Conservation (phyloP, 371 early-diverging fungal species). For the Syncephalastrum monosporum region DNA sequence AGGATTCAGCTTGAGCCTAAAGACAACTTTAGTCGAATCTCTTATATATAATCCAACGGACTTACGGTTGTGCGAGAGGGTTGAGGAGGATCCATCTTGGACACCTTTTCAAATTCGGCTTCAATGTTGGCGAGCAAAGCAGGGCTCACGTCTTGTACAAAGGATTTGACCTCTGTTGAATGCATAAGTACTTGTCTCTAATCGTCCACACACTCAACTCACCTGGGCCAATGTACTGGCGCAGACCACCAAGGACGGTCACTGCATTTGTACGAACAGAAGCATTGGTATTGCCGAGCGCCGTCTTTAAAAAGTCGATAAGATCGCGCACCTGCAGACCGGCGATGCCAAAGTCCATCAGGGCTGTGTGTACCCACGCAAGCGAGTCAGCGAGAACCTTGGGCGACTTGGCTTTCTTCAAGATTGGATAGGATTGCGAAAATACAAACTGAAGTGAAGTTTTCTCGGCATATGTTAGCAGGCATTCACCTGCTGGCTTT, state of each 20-base stretch:
- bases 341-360: conserved; percentile 86
- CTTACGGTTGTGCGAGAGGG: conserved; percentile 56
- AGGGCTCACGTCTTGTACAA: conserved; percentile 86
- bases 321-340: conserved; percentile 76
- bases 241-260: conserved; percentile 74
- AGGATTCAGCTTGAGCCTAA: conserved; percentile 6
- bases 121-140: conserved; percentile 81
- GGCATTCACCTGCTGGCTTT: conserved; percentile 75
- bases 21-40: neutral
- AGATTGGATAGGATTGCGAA: conserved; percentile 71
- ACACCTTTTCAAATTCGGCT: conserved; percentile 89
- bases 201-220: conserved; percentile 7
- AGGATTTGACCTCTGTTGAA: conserved; percentile 58
- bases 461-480: conserved; percentile 73
- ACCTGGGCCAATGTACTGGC: conserved; percentile 85
- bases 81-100: conserved; percentile 72
- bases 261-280: conserved; percentile 81
- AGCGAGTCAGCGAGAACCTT: conserved; percentile 87
- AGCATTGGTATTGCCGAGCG: conserved; percentile 80
- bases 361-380: conserved; percentile 74
- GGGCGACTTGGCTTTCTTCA: conserved; percentile 83
- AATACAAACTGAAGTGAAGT: conserved; percentile 80
- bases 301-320: conserved; percentile 81
- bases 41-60: neutral
- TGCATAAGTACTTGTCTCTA: neutral